These are phyloP conservation scores for Gymnopus androsaceus DNA, from an alignment of 1,284 basidiomycete species.

Conservation along the genomic window DNA sequence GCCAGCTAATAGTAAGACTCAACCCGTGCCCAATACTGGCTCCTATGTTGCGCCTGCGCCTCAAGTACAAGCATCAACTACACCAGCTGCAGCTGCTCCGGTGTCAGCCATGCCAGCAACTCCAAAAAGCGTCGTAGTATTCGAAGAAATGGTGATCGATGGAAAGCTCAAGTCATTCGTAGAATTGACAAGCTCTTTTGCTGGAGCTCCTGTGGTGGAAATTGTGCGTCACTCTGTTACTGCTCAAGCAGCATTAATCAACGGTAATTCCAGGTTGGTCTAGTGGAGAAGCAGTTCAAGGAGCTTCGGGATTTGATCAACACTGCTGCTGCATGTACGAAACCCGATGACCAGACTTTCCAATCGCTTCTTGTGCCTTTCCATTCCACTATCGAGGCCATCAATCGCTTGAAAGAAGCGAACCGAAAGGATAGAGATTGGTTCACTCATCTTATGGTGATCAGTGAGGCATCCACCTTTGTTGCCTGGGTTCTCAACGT, in stretches of 20 bases:
- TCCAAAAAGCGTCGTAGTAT: constrained; percentile 71
- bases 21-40: constrained; percentile 39
- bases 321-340: constrained; percentile 73
- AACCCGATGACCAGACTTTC: constrained; percentile 71
- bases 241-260: not conserved
- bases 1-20: constrained; percentile 24
- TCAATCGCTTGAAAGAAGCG: constrained; percentile 82
- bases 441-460: constrained; percentile 78
- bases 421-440: constrained; percentile 83
- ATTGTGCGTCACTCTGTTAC: constrained; percentile 58
- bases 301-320: constrained; percentile 73
- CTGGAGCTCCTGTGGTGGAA: constrained; percentile 69
- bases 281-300: constrained; percentile 71
- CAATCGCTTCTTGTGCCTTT: constrained; percentile 72
- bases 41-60: constrained; percentile 44
- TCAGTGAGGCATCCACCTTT: constrained; percentile 84
- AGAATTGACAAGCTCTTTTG: constrained; percentile 74
- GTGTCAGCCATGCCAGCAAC: constrained; percentile 36
- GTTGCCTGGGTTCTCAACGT: constrained; percentile 93
- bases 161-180: constrained; percentile 76
- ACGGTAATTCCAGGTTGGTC: constrained; percentile 52
- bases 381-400: constrained; percentile 72
- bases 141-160: constrained; percentile 72
- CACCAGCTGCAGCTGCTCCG: constrained; percentile 39
- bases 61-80: constrained; percentile 32